Evolutionary conservation across 805 yeast genomes (phyloP), one percentile per base, ranked within the genome.

Genomic region (Kurtzmaniella cleridarum): DNA sequence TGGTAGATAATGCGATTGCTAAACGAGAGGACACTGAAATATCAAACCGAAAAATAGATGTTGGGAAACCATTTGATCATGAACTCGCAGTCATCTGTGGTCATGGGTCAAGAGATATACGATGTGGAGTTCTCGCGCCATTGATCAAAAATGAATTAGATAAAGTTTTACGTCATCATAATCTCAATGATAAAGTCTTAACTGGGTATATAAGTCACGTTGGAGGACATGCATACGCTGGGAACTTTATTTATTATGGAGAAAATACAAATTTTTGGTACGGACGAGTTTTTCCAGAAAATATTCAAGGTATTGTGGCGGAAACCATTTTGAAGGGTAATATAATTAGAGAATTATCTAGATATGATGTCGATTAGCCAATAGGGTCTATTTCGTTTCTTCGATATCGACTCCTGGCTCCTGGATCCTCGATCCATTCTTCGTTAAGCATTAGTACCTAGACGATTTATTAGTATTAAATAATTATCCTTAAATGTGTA

Each of bases 201-300:
- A 64, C 81, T 27, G 89, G 87, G 0, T 51, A 75, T 5, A 66
- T 83, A 0, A 80, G 90, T 10, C 96, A 87, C 55, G 67, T 87
- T 30, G 95, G 95, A 1, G 96, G 96, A 0, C 96, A 87, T 55
- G 85, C 73, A 2, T 87, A 77, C 58, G 95, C 96, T 1, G 95
- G 95, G 0, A 87, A 87, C 51, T 77, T 87, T 11, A 62, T 85
- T 2, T 72, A 75, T 36, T 78, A 79, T 45, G 58, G 59, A 3
- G 43, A 40, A 20, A 66, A 66, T 35, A 54, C 60, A 26, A 73
- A 77, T 1, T 57, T 81, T 2, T 86, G 95, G 95, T 86, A 85
- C 54, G 93, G 95, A 0, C 65, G 86, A 38, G 88, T 86, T 2
- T 60, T 65, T 35, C 88, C 91, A 0, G 62, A 67, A 4, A 71